Percentiles rank a stretch among this genome's conserved stretches.
phyloP scores from a whole-genome alignment of 2,329 filamentous ascomycete genomes.

The Colletotrichum sp. region DNA sequence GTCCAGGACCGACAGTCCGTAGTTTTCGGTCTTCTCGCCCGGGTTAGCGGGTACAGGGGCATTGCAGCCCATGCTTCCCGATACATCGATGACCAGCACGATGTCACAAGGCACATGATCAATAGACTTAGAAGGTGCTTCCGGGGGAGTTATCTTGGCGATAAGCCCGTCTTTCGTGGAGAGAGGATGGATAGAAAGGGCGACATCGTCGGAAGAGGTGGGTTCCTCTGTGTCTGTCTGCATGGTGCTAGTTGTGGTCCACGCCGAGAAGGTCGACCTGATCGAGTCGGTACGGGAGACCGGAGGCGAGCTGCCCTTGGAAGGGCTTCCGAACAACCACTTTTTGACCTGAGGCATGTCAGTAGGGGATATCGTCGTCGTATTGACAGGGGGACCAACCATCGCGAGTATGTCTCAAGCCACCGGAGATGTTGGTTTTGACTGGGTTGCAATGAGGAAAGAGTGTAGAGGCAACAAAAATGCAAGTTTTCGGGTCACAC shows the following conservation, averaged over 20 bases:
- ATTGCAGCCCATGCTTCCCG: slow-evolving; percentile 55
- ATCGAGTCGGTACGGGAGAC: neutral
- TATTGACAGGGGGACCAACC: neutral
- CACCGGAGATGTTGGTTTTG: neutral
- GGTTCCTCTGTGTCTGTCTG: neutral
- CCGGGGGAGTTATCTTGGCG: slow-evolving; percentile 51
- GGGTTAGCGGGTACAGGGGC: slow-evolving; percentile 49
- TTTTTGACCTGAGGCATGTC: slow-evolving; percentile 8
- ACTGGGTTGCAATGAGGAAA: neutral
- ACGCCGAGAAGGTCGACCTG: neutral
- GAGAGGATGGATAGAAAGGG: slow-evolving; percentile 42
- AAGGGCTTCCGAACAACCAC: neutral
- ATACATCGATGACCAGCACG: slow-evolving; percentile 66
- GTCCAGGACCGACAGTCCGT: slow-evolving; percentile 61
- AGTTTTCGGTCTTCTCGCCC: slow-evolving; percentile 46
- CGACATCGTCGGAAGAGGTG: neutral
- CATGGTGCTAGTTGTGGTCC: neutral
- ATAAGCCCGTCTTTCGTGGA: slow-evolving; percentile 43
- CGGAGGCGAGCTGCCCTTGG: neutral
- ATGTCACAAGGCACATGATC: slow-evolving; percentile 61
- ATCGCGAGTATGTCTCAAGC: neutral
- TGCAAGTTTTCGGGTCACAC: neutral
- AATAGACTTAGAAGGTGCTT: slow-evolving; percentile 29
- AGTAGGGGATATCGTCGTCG: neutral
- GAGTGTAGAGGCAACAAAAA: neutral